Conservation (phyloP, 352 stramenopile species). For the Stephanocyclus meneghinianus region DNA sequence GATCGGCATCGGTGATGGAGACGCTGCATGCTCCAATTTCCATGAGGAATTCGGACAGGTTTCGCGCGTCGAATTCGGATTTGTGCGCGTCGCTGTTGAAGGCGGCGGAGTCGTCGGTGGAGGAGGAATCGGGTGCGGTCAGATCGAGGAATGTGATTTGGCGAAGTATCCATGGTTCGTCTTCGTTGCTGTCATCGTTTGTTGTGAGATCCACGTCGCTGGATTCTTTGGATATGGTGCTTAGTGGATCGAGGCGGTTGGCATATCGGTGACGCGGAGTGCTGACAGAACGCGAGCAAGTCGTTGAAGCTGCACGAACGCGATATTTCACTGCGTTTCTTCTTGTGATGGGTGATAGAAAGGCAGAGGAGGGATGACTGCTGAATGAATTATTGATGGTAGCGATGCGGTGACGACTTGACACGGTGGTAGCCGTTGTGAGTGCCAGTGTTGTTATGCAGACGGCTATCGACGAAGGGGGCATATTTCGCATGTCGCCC, state of each 20-base stretch:
- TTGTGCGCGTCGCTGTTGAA: background rate
- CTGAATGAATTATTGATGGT: background rate
- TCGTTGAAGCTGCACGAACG: background rate
- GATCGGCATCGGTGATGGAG: constrained; percentile 70
- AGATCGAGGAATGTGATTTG: constrained; percentile 45
- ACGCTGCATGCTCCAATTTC: constrained; percentile 77
- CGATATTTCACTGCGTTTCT: background rate
- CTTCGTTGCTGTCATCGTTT: background rate
- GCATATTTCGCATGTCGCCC: too few relatives aligned
- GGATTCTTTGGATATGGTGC: constrained; percentile 1
- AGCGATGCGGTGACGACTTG: background rate
- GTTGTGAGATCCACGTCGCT: constrained; percentile 5
- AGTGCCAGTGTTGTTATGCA: too few relatives aligned
- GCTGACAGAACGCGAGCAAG: background rate
- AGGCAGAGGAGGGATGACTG: background rate
- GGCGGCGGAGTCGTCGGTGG: constrained; percentile 15
- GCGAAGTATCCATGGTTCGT: constrained; percentile 19
- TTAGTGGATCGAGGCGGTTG: background rate
- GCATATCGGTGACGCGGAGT: background rate
- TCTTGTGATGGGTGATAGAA: background rate
- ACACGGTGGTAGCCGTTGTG: background rate
- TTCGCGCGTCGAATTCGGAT: constrained; percentile 22
- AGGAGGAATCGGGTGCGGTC: constrained; percentile 5
- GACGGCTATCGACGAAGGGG: too few relatives aligned
- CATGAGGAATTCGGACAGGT: constrained; percentile 80